Evolutionary conservation across 257 asterid species (phyloP), one percentile per base, ranked within the genome.

Genomic region (Prunella vulgaris): DNA sequence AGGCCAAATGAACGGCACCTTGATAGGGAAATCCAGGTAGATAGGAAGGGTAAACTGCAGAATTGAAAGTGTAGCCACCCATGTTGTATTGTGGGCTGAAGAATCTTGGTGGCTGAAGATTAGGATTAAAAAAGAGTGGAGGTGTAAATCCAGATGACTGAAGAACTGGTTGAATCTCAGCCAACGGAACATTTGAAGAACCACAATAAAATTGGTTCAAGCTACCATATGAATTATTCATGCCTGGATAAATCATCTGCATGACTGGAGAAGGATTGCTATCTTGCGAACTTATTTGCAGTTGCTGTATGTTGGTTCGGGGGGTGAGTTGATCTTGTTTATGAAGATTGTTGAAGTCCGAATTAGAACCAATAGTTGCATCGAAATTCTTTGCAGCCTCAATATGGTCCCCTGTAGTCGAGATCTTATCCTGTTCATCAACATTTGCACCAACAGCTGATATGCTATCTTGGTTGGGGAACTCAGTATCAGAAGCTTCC

Each of bases 1-100:
- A 70, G 14, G 78, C 73, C 62, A 69, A 7, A 25, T 81, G 79
- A 22, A 73, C 61, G 25, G 76, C 28, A 17, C 72, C 73, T 15
- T 79, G 76, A 64, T 79, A 76, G 49, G 76, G 67, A 77, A 77
- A 74, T 69, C 84, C 84, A 32, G 81, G 30, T 30, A 74, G 21
- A 70, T 76, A 79, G 10, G 81, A 42, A 35, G 80, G 80, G 17
- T 74, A 51, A 69, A 32, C 64, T 5, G 81, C 32, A 32, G 82
- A 60, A 69, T 69, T 80, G 66, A 68, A 40, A 53, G 58, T 59
- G 61, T 80, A 82, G 18, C 79, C 78, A 74, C 82, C 80, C 20
- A 69, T 22, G 65, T 66, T 63, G 65, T 77, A 78, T 67, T 71
- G 85, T 53, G 84, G 77, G 58, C 73, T 24, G 42, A 71, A 61